These are phyloP conservation scores for Russula dissimulans DNA, from an alignment of 768 basidiomycete species.

Conservation along the genomic window DNA sequence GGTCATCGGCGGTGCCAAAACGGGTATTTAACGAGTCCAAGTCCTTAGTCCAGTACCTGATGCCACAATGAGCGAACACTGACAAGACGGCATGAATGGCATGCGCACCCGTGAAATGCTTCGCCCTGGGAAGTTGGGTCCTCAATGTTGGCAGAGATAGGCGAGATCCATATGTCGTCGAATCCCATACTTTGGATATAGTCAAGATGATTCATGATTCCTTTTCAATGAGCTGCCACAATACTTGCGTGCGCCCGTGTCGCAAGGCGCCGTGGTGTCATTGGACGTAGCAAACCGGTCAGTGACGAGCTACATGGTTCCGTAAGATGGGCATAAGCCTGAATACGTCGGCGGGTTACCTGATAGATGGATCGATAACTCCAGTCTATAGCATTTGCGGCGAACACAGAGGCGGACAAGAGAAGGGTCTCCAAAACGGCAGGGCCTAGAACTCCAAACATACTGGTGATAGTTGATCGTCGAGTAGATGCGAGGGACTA, in stretches of 20 bases:
- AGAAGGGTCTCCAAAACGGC: background rate
- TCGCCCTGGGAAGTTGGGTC: slow-evolving; percentile 42
- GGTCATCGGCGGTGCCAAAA: slow-evolving; percentile 44
- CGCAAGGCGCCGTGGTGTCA: slow-evolving; percentile 32
- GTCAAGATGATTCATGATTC: slow-evolving; percentile 45
- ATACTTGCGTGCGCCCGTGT: slow-evolving; percentile 39
- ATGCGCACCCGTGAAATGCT: slow-evolving; percentile 45
- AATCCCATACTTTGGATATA: slow-evolving; percentile 59
- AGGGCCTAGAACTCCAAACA: background rate
- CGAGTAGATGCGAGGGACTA: background rate
- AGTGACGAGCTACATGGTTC: slow-evolving; percentile 34
- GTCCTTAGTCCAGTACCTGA: slow-evolving; percentile 44
- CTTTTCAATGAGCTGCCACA: slow-evolving; percentile 52
- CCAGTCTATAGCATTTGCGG: slow-evolving; percentile 41
- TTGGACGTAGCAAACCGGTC: slow-evolving; percentile 51
- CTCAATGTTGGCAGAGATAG: slow-evolving; percentile 41
- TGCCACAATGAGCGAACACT: background rate
- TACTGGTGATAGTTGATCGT: background rate
- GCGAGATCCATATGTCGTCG: slow-evolving; percentile 52
- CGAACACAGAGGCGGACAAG: slow-evolving; percentile 21
- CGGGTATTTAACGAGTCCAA: slow-evolving; percentile 40
- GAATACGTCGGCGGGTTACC: slow-evolving; percentile 22
- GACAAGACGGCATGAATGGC: too few relatives aligned
- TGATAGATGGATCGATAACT: slow-evolving; percentile 48
- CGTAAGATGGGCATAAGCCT: background rate